These are phyloP conservation scores for Filobasidium uniguttulatum DNA, from an alignment of 1,284 basidiomycete genomes.

Conservation along the genomic window DNA sequence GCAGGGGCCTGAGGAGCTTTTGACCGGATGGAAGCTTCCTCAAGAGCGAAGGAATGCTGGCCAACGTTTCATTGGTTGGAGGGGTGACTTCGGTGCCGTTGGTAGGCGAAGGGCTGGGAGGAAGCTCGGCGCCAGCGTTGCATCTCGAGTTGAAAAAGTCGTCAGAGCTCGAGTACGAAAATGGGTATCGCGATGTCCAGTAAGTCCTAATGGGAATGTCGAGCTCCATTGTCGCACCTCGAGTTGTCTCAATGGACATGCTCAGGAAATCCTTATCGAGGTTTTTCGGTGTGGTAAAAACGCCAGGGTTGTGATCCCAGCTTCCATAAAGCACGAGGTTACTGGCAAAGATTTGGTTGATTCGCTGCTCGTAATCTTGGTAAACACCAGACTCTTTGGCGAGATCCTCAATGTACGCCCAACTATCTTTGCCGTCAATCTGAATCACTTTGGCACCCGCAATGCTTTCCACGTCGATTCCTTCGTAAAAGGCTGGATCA, in stretches of 20 bases:
- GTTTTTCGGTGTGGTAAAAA: constrained; percentile 5
- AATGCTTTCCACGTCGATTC: constrained; percentile 6
- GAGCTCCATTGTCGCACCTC: no score
- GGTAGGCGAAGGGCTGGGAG: no score
- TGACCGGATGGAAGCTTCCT: no score
- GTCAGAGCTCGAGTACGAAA: no score
- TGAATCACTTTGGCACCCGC: constrained; percentile 14
- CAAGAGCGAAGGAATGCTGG: no score
- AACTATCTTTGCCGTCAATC: constrained; percentile 11
- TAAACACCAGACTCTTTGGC: constrained; percentile 9
- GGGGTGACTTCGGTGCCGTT: no score
- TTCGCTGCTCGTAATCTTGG: constrained; percentile 13
- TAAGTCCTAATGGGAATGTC: no score
- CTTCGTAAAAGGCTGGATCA: constrained; percentile 4
- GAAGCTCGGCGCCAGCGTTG: no score
- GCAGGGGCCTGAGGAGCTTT: no score
- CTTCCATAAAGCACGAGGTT: constrained; percentile 5
- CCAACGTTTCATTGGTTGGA: no score
- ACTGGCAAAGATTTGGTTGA: constrained; percentile 13
- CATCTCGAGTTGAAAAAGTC: no score
- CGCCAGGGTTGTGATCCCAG: constrained; percentile 9
- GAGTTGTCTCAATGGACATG: not conserved
- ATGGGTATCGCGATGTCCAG: no score
- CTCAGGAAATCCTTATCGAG: not conserved
- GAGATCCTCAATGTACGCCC: constrained; percentile 12